Evolutionary conservation across 108 stramenopile species (phyloP).

Genomic region (Pseudonitzschia pungens): DNA sequence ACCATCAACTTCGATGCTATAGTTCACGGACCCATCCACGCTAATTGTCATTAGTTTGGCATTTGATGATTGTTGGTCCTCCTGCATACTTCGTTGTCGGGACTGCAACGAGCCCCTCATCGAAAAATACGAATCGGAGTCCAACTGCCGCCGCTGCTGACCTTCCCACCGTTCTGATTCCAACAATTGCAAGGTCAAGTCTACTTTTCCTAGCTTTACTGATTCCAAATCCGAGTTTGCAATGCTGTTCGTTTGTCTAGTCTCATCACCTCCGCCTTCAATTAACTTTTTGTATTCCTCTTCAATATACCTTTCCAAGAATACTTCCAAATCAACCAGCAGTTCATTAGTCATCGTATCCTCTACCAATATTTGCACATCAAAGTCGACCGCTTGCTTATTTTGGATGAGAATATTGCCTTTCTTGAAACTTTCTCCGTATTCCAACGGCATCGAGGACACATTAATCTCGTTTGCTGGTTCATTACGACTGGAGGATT

Average conservation of each 20-base stretch:
- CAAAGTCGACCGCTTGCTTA: not conserved
- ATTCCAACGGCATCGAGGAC: not conserved
- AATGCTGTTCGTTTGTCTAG: not conserved
- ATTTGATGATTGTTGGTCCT: not conserved
- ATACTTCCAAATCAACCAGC: not conserved
- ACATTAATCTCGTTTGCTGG: slow-evolving; percentile 12
- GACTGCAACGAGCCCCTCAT: not conserved
- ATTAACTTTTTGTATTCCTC: slow-evolving; percentile 7
- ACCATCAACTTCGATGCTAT: slow-evolving; percentile 21
- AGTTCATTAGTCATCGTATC: slow-evolving; percentile 2
- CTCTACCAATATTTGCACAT: not conserved
- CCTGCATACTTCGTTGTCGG: not conserved
- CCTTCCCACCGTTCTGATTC: slow-evolving; percentile 6
- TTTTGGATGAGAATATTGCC: not conserved
- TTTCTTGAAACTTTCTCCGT: slow-evolving; percentile 3
- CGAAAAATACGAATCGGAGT: not conserved
- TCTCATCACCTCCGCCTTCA: not conserved
- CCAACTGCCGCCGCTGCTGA: not conserved
- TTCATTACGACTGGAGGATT: slow-evolving; percentile 6
- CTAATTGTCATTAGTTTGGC: slow-evolving; percentile 3
- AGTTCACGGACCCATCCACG: slow-evolving; percentile 6
- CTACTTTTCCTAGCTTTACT: not conserved
- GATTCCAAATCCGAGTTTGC: not conserved
- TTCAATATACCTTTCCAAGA: slow-evolving; percentile 17
- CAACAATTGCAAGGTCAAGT: slow-evolving; percentile 3